Base-by-base conservation (phyloP, 2,329 filamentous ascomycete species). In the Rutstroemia sydowiana region DNA sequence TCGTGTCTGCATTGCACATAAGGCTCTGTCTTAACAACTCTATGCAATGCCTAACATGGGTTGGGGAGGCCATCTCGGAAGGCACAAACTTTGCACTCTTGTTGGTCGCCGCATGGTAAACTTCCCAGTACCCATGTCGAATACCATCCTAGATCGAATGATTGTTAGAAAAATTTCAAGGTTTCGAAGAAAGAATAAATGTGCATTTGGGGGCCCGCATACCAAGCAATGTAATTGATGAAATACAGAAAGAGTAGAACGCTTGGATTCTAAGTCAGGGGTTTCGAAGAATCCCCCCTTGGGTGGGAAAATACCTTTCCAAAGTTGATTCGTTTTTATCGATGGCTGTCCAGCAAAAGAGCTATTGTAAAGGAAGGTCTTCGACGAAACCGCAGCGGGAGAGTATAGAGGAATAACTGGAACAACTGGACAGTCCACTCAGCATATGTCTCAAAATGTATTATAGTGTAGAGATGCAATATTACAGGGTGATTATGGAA, bases 211-310 rank as follows among this genome's bases (percentile, higher is more conserved):
- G n/a, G n/a, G n/a, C n/a, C n/a, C n/a, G n/a, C 45, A 32, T 26
- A 48, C 45, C 11, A 48, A 28, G n/a, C 45, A 48, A 26, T 48
- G 45, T 8, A 48, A 30, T 40, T 48, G 45, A 23, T 48, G 45
- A 6, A 48, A 43, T 8, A 43, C 41, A 7, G 41, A 43, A 3
- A 43, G 41, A 2, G 41, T 18, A 26, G 41, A 43, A 11, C 41
- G 41, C 11, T 31, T 20, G 8, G 21, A 18, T 11, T 20, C 18
- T 14, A 30, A 3, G 13, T 43, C 21, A 2, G 41, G 21, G 10
- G 14, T 13, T 6, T 43, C 11, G 8, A 43, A 43, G 14, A 26
- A 43, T 5, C 41, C 41, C 13, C 41, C 41, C 14, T 26, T 20
- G 11, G 41, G 14, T 11, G 41, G 41, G 11, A 43, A 43, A 4